These are phyloP conservation scores for Bipolaris oryzae DNA, from an alignment of 2,329 filamentous ascomycete species.

Conservation along the genomic window DNA sequence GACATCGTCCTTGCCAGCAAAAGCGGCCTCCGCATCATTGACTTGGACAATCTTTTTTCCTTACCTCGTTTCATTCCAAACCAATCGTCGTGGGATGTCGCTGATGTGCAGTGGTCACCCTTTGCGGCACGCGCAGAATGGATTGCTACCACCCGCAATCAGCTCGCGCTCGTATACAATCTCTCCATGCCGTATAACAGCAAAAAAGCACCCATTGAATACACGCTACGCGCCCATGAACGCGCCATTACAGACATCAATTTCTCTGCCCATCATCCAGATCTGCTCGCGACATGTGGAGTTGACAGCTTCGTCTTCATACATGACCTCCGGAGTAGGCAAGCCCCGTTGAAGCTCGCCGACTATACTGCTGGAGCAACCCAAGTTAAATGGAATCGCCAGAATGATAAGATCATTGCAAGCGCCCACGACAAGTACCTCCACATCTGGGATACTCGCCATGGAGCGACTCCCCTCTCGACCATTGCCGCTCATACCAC, in stretches of 20 bases:
- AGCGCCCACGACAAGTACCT: constrained; percentile 89
- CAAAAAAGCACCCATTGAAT: constrained; percentile 80
- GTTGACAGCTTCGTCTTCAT: constrained; percentile 93
- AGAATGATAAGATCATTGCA: constrained; percentile 83
- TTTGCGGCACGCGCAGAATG: constrained; percentile 89
- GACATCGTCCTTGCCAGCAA: constrained; percentile 87
- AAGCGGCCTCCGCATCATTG: constrained; percentile 87
- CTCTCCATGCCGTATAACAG: constrained; percentile 62
- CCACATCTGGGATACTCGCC: constrained; percentile 88
- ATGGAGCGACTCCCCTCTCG: constrained; percentile 75
- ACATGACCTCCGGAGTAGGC: constrained; percentile 76
- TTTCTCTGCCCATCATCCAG: constrained; percentile 90
- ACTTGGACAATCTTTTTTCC: constrained; percentile 87
- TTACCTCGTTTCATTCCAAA: constrained; percentile 84
- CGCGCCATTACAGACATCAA: constrained; percentile 96
- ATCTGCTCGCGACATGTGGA: constrained; percentile 86
- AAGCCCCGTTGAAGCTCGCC: constrained; percentile 62
- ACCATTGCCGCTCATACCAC: constrained; percentile 88
- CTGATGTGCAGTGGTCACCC: constrained; percentile 96
- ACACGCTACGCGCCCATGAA: constrained; percentile 82
- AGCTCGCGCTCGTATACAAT: constrained; percentile 94
- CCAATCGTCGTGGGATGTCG: constrained; percentile 90
- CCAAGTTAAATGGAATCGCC: constrained; percentile 93
- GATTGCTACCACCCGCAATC: constrained; percentile 93
- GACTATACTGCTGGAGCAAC: constrained; percentile 95